A percentile compares a stretch with the other conserved stretches of the same genome.
Conservation (phyloP, 2,329 filamentous ascomycete species). For the Sclerotinia glacialis region DNA sequence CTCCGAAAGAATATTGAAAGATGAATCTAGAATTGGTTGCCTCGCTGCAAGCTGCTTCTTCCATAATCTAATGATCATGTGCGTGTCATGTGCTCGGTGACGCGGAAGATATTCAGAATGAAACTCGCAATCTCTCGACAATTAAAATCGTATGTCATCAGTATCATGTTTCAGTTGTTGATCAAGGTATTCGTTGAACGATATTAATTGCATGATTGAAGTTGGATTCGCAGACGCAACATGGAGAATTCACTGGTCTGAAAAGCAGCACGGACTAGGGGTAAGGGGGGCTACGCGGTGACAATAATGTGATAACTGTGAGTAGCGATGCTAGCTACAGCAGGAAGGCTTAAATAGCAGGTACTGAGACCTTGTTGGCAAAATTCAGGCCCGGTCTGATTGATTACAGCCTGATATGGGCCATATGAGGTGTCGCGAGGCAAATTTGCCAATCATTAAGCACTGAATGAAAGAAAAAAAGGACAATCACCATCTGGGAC, state of each 20-base stretch:
- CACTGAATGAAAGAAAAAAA: neutral
- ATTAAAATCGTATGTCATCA: neutral
- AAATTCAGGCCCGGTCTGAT: neutral
- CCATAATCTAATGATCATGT: neutral
- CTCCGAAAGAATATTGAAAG: neutral
- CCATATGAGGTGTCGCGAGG: neutral
- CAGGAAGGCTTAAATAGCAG: neutral
- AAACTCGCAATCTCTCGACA: neutral
- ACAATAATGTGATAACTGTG: neutral
- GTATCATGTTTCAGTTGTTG: neutral
- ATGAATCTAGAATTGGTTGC: constrained; percentile 8
- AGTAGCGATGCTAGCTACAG: neutral
- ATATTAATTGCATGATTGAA: neutral
- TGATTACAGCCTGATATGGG: neutral
- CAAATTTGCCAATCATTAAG: neutral
- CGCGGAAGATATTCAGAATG: neutral
- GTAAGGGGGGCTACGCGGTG: neutral
- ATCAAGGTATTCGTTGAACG: neutral
- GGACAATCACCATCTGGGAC: neutral
- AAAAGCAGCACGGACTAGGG: neutral
- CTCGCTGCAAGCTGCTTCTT: neutral
- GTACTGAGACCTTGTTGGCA: neutral
- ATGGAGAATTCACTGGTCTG: neutral
- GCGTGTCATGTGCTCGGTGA: neutral
- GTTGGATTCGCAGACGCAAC: neutral